Conservation (phyloP, 495 filamentous ascomycete genomes). For the Podospora pseudopauciseta region DNA sequence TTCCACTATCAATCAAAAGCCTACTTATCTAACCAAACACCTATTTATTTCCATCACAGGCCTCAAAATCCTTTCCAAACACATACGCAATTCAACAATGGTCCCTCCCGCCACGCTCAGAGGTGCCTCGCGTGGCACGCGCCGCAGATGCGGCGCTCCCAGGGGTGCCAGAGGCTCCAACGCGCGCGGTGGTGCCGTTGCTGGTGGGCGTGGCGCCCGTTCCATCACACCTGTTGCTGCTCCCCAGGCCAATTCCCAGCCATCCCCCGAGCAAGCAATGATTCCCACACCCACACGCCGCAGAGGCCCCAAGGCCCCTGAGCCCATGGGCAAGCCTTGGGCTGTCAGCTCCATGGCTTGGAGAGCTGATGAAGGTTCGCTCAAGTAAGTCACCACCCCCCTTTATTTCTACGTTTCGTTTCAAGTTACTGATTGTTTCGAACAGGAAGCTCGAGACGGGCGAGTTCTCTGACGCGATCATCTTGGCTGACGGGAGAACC, state of each 20-base stretch:
- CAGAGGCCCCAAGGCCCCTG: not conserved
- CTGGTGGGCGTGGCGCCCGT: not conserved
- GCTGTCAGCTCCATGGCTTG: not conserved
- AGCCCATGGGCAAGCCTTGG: not conserved
- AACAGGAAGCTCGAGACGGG: slow-evolving; percentile 17
- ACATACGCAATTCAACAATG: not conserved
- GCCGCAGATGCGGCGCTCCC: not conserved
- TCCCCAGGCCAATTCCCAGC: too few relatives aligned
- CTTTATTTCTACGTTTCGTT: not conserved
- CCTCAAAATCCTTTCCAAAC: too few relatives aligned
- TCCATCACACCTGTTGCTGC: not conserved
- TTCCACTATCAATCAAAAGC: too few relatives aligned
- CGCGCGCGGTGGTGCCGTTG: not conserved
- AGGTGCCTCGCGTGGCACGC: not conserved
- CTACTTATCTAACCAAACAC: too few relatives aligned
- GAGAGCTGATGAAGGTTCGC: not conserved
- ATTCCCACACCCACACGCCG: not conserved
- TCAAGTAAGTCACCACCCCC: not conserved
- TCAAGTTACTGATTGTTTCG: too few relatives aligned
- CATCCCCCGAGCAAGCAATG: not conserved
- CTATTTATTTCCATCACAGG: too few relatives aligned
- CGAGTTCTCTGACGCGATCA: slow-evolving; percentile 15
- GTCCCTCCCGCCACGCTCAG: not conserved
- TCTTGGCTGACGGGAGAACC: slow-evolving; percentile 10
- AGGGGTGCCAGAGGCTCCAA: not conserved